Evolutionary conservation across 208 protist species (phyloP).

Genomic region (Giardia muris): DNA sequence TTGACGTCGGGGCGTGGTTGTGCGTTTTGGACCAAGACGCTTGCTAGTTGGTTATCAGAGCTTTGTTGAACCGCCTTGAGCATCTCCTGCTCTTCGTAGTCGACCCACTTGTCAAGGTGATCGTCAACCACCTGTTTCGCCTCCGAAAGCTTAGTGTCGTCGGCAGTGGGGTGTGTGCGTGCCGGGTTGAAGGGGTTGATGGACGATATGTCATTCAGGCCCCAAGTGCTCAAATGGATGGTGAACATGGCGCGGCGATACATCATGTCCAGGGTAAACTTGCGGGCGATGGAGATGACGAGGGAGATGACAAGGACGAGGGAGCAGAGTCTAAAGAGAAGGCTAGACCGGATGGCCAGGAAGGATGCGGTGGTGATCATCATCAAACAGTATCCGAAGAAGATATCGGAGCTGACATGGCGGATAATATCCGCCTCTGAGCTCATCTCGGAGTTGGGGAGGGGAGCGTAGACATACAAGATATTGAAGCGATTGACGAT

Average conservation of each 20-base stretch:
- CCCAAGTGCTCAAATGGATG: background rate
- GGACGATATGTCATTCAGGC: background rate
- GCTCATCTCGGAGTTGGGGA: background rate
- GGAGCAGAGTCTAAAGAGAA: background rate
- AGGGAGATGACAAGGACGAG: background rate
- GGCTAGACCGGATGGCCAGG: background rate
- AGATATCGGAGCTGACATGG: background rate
- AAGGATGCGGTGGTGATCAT: background rate
- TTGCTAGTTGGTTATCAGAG: no score
- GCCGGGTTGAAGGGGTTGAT: background rate
- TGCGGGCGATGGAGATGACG: background rate
- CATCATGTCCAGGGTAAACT: background rate
- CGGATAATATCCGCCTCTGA: background rate
- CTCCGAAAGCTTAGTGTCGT: no score
- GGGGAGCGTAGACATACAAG: background rate
- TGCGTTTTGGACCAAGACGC: no score
- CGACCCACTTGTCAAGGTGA: no score
- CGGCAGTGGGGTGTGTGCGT: background rate
- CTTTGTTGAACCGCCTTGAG: no score
- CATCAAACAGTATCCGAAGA: background rate
- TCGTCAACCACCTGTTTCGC: no score
- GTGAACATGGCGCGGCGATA: background rate
- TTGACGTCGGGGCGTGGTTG: no score
- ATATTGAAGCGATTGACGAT: conserved; percentile 1
- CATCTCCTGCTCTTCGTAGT: no score